Base-by-base conservation (phyloP, 2,329 filamentous ascomycete species). In the Claviceps pusilla region DNA sequence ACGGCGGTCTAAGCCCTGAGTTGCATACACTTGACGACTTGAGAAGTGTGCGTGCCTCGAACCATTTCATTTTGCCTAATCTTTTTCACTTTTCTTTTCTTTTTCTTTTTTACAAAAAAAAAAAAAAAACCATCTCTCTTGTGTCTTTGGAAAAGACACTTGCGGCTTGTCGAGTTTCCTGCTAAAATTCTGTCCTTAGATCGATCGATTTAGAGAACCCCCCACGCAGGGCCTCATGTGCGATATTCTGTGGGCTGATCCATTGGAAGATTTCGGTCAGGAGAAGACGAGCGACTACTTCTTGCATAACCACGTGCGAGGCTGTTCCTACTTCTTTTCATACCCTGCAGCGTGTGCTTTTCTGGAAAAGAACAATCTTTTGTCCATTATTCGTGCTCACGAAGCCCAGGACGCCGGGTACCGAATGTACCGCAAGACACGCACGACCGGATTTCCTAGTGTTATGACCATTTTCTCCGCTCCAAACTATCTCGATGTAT, bases 391-490 rank as follows among this genome's bases (percentile, higher is more conserved):
- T 67, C 87, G 93, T 64, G 93, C 93, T 24, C 93, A 98, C 75
- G 93, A 98, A 71, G 93, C 93, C 43, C 93, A 98, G 75, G 93
- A 98, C 73, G 93, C 93, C 42, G 93, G 93, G 24, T 98, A 98
- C 71, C 82, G 93, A 68, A 98, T 98, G 93, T 98, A 98, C 71
- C 83, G 93, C 62, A 98, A 98, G 79, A 98, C 93, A 31, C 82
- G 91, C 59, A 97, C 93, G 1, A 98, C 93, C 24, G 93, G 93
- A 2, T 98, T 98, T 74, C 93, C 93, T 28, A 96, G 90, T 73
- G 93, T 98, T 59, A 98, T 98, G 93, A 98, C 93, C 62, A 98
- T 98, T 65, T 98, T 98, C 78, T 97, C 91, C 48, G 93, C 93
- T 1, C 93, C 93, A 42, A 98, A 98, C 72, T 98, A 98, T 68